These are phyloP conservation scores for Glycine latifolia DNA, from an alignment of 306 rosid species.

Conservation along the genomic window DNA sequence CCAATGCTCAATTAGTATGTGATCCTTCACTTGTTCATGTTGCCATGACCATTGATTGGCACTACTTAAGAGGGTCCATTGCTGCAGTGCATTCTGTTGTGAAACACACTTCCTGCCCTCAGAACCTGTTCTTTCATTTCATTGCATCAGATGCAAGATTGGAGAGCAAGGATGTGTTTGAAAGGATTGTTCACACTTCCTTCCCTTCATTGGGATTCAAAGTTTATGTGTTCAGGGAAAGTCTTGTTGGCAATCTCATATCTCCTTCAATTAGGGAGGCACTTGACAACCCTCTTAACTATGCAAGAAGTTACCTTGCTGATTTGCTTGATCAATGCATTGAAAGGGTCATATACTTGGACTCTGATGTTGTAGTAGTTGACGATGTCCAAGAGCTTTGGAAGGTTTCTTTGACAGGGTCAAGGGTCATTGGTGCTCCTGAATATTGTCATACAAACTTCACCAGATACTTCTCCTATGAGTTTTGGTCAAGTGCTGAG, in stretches of 20 bases:
- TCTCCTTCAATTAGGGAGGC: slow-evolving; percentile 84
- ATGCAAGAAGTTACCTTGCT: slow-evolving; percentile 87
- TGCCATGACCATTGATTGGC: slow-evolving; percentile 82
- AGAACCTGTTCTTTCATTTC: slow-evolving; percentile 80
- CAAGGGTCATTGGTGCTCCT: slow-evolving; percentile 82
- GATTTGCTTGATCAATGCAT: slow-evolving; percentile 79
- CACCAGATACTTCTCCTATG: slow-evolving; percentile 72
- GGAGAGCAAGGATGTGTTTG: slow-evolving; percentile 46
- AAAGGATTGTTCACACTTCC: slow-evolving; percentile 49
- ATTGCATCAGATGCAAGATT: slow-evolving; percentile 72
- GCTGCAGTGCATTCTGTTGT: slow-evolving; percentile 89
- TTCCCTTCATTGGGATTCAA: slow-evolving; percentile 76
- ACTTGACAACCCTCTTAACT: slow-evolving; percentile 84
- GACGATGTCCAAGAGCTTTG: slow-evolving; percentile 78
- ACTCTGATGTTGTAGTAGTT: slow-evolving; percentile 85
- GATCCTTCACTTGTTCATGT: slow-evolving; percentile 73
- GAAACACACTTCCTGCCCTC: slow-evolving; percentile 81
- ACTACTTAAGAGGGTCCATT: slow-evolving; percentile 78
- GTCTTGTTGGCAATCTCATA: slow-evolving; percentile 63
- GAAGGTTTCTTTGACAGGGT: slow-evolving; percentile 56
- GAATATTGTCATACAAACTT: slow-evolving; percentile 82
- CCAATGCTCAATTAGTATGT: slow-evolving; percentile 40
- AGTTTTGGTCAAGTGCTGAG: slow-evolving; percentile 73
- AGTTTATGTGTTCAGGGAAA: slow-evolving; percentile 62
- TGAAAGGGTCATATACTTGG: slow-evolving; percentile 80